Base-by-base conservation (phyloP, 208 protist genomes). In the Wallacemonas sp. region DNA sequence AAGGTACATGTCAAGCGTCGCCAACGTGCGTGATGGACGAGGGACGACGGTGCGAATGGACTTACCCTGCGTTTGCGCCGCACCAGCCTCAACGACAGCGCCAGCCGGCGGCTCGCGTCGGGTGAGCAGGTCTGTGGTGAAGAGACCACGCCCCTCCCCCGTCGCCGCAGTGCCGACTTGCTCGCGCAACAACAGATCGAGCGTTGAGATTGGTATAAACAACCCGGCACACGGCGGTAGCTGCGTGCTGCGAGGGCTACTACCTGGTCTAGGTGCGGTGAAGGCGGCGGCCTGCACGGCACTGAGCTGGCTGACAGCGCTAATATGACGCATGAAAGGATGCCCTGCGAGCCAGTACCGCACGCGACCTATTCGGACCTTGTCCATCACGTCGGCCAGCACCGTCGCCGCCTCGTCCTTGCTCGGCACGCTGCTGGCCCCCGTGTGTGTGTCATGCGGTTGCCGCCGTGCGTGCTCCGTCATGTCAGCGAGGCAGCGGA, bases 281-380 rank as follows among this genome's bases (percentile, higher is more conserved):
- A 19, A 30, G 51, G 30, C n/a, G 31, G 27, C n/a, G 15, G 51
- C 31, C 4, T 31, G 51, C 28, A 58, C 30, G 12, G 51, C 51
- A 3, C 12, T 19, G 36, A 93, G 79, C 51, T 82, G 58, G 22
- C 73, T 62, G 24, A 75, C 77, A 63, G 85, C 83, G 21, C 70
- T 77, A 27, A 93, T 30, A 6, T 66, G 75, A 26, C 73, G 80
- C 8, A 90, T 63, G 34, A 93, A 80, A 3, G 69, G 68, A 26
- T 90, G 70, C 15, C 74, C 68, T 6, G 79, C 60, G 22, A 74
- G 65, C 21, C 58, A 34, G 42, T 79, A 72, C 21, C 47, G 39
- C 14, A 41, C 28, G 5, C 47, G 28, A 26, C 49, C 58, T n/a
- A 9, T 28, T n/a, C 63, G 15, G 42, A 34, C 49, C 12, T 38